These are phyloP conservation scores for Daldinia childiae DNA, from an alignment of 495 filamentous ascomycete species.

Conservation along the genomic window DNA sequence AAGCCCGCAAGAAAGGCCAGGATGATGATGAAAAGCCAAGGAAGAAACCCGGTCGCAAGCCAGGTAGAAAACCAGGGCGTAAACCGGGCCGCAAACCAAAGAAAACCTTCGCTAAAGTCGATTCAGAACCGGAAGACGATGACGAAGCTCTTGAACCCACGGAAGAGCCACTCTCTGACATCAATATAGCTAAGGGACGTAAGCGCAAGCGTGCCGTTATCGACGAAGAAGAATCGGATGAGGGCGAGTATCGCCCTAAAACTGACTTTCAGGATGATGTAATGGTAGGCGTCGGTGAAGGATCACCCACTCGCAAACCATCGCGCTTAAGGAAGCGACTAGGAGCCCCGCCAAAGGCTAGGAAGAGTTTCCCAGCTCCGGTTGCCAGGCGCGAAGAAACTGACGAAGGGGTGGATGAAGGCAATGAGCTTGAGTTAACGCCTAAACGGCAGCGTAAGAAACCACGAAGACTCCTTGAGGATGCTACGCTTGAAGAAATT, in stretches of 20 bases:
- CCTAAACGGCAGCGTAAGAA: conserved; percentile 36
- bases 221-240: conserved; percentile 32
- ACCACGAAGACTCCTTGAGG: conserved; percentile 30
- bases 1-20: conserved; percentile 35
- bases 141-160: conserved; percentile 34
- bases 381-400: conserved; percentile 11
- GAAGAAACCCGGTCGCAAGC: conserved; percentile 48
- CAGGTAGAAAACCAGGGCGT: conserved; percentile 44
- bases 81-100: conserved; percentile 47
- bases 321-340: conserved; percentile 37
- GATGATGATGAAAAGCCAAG: conserved; percentile 38
- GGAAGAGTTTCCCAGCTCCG: conserved; percentile 24
- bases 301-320: conserved; percentile 12
- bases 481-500: conserved; percentile 31
- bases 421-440: conserved; percentile 20
- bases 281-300: conserved; percentile 24
- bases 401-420: conserved; percentile 13
- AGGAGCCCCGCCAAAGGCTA: conserved; percentile 29
- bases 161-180: conserved; percentile 37
- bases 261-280: conserved; percentile 40
- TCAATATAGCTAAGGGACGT: conserved; percentile 24
- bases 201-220: conserved; percentile 38
- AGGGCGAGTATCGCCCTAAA: conserved; percentile 39
- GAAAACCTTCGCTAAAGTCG: conserved; percentile 39
- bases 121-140: conserved; percentile 42